Evolutionary conservation across 2,329 filamentous ascomycete genomes (phyloP), one percentile per base, ranked within the genome.

Genomic region (Colletotrichum musae): DNA sequence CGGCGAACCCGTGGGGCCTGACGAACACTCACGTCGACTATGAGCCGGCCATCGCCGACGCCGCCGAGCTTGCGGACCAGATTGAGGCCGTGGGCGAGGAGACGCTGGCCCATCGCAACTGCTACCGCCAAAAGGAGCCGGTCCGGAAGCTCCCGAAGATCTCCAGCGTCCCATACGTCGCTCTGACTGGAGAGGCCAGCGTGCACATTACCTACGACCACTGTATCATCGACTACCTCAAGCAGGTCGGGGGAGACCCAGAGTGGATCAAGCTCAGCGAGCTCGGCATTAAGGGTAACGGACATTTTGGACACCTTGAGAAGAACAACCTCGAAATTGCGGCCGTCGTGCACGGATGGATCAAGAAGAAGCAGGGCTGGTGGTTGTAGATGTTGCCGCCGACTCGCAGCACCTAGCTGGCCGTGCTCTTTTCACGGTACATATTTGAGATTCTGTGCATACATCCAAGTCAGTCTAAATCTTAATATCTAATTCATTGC

Each of bases 151-250:
- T 89, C 59, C 76, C 74, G 2, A 86, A 87, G 64, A 74, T 89
- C 13, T 74, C 73, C 5, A 77, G 78, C 18, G 79, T 87, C 9
- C 85, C 84, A 0, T 80, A 84, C 6, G 75, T 88, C 15, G 75
- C 86, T 16, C 75, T 86, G 24, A 87, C 84, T 0, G 78, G 79
- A 13, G 84, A 88, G 72, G 84, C 86, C 9, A 84, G 82, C 32
- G 86, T 83, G 54, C 86, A 88, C 76, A 79, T 81, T 15, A 78
- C 80, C 21, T 88, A 88, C 72, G 87, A 89, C 68, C 82, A 86
- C 72, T 88, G 85, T 71, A 87, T 83, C 2, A 82, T 86, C n/a
- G 74, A 77, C 45, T 88, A 83, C 72, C 72, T 88, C 70, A 72
- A 77, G 70, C 86, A 88, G 74, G 84, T 80, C 13, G 85, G 85